Base-by-base conservation (phyloP, 2,329 filamentous ascomycete genomes). In the Colletotrichum gloeosporioides region DNA sequence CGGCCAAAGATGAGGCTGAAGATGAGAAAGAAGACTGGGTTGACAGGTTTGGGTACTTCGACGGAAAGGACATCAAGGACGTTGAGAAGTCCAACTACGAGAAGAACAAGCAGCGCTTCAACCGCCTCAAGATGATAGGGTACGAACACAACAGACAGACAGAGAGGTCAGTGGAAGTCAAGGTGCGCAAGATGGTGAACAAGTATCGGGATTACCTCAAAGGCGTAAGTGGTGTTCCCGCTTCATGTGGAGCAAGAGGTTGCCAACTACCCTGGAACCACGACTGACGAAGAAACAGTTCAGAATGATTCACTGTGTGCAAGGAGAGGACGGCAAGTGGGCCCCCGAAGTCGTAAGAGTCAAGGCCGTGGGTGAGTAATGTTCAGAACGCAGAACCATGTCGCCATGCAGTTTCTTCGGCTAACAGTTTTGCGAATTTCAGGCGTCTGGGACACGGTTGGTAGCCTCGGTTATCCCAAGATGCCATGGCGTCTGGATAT, bases 381-480 rank as follows among this genome's bases (percentile, higher is more conserved):
- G 8, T 57, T 10, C 9, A 18, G 18, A 32, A 0, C 0, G 16
- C 18, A n/a, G 8, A 13, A 10, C 69, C 9, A 10, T 22, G 2
- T 18, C 12, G 0, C 10, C 1, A 7, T n/a, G 2, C 36, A 44
- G 9, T n/a, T 49, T 6, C 1, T 27, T 62, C 12, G 27, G n/a
- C n/a, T 53, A 7, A 4, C 1, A 13, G 3, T 0, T 22, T 25
- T 4, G 6, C 44, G 2, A 53, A 53, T 53, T 2, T 1, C 16
- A 82, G 87, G 87, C 16, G 90, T 92, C 3, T 90, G 84, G 84
- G 88, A 90, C 76, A 89, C 88, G 1, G 88, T 90, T 25, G 88
- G 88, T 63, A 84, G 84, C 25, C 80, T 89, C 2, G 88, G 87
- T 3, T 69, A 69, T 16, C 78, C 78, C 9, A 77, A 73, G 32